Evolutionary conservation across 805 yeast species (phyloP), one percentile per base, ranked within the genome.

Genomic region (Dipodascopsis uninucleata): DNA sequence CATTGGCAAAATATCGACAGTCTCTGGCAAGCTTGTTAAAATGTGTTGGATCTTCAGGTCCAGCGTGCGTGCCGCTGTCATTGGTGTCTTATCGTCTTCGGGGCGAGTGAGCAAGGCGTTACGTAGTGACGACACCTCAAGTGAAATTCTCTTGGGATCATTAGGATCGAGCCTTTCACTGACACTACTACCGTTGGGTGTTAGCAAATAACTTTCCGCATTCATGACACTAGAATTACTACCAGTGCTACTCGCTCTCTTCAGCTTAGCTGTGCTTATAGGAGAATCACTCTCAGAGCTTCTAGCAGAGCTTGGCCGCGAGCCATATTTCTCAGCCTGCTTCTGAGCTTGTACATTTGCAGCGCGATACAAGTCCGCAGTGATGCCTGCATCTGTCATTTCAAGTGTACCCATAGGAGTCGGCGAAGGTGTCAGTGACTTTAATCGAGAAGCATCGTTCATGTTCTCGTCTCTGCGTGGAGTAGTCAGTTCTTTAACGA

Each of bases 371-470:
- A 44, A 36, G n/a, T 49, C 52, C 16, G 38, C 26, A 10, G 43
- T 33, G 3, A 46, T 23, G 5, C 48, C 52, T 23, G 25, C 12
- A 28, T 42, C 43, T 7, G 52, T 44, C 14, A 48, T 22, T 33
- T 49, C 54, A 14, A 49, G 36, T 5, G 53, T 49, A 16, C 53
- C 53, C 25, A 49, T 33, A 4, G 53, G 53, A 3, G 36, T 25
- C 21, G 10, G 37, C 18, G 20, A 14, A 6, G 41, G 38, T 17
- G 24, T 20, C 5, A 31, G 39, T 5, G 39, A 20, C 4, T 14
- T 24, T 6, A 18, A 12, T 6, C 9, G 37, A 14, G 37, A 28
- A 12, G 37, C 28, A 17, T 36, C 28, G 39, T 36, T n/a, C 31
- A n/a, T n/a, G n/a, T n/a, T n/a, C n/a, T n/a, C n/a, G n/a, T n/a